These are phyloP conservation scores for Boletus sp. DNA, from an alignment of 768 basidiomycete genomes.

Conservation along the genomic window DNA sequence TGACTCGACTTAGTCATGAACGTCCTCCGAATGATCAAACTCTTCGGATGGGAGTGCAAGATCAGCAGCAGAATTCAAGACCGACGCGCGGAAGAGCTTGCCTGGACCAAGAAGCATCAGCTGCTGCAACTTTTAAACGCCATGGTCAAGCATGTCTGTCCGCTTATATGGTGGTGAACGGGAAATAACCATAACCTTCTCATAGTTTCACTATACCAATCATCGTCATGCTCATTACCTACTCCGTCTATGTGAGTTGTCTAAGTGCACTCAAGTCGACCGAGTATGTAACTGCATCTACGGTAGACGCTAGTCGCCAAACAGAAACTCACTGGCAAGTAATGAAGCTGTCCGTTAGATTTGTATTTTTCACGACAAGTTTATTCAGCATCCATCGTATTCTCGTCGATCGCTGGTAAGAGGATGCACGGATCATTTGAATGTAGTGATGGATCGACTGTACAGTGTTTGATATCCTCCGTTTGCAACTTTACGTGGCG, in stretches of 20 bases:
- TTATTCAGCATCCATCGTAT: slow-evolving; percentile 10
- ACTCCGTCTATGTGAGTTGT: slow-evolving; percentile 52
- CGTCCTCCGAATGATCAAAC: slow-evolving; percentile 65
- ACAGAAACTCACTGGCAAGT: slow-evolving; percentile 8
- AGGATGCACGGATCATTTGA: not conserved
- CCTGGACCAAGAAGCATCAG: slow-evolving; percentile 49
- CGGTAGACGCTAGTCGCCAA: slow-evolving; percentile 4
- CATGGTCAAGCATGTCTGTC: slow-evolving; percentile 13
- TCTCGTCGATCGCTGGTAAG: slow-evolving; percentile 9
- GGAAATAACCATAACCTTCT: not conserved
- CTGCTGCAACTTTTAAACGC: slow-evolving; percentile 46
- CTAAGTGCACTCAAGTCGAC: not conserved
- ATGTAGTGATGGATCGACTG: not conserved
- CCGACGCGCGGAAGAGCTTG: slow-evolving; percentile 60
- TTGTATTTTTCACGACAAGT: not conserved
- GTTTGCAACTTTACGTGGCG: not conserved
- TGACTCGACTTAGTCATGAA: slow-evolving; percentile 41
- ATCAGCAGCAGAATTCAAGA: slow-evolving; percentile 51
- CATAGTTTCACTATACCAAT: slow-evolving; percentile 58
- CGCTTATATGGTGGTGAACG: not conserved
- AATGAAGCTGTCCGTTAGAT: not conserved
- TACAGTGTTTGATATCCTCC: slow-evolving; percentile 4
- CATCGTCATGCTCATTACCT: slow-evolving; percentile 63
- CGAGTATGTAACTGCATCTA: not conserved
- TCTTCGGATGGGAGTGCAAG: slow-evolving; percentile 66